phyloP scores from a whole-genome alignment of 176 grass and related monocot species.

The Musa itinerans region DNA sequence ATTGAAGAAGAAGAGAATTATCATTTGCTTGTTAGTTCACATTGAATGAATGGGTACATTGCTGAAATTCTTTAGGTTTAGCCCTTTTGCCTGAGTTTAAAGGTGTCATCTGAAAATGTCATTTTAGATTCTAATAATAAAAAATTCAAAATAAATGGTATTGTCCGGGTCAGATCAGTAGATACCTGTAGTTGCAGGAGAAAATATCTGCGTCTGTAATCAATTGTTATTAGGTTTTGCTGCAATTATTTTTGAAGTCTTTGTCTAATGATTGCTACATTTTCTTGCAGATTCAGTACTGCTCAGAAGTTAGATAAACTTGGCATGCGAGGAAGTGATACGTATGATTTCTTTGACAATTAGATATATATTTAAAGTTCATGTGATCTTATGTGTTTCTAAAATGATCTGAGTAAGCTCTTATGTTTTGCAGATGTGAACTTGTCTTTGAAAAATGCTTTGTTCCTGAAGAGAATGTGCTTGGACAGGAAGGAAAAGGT shows the following conservation, averaged over 20 bases:
- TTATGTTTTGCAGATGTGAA: conserved; percentile 56
- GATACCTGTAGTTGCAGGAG: not conserved
- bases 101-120: not conserved
- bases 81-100: no score
- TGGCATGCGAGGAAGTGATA: conserved; percentile 94
- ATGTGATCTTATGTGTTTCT: conserved; percentile 7
- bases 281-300: conserved; percentile 69
- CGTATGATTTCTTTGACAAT: conserved; percentile 47
- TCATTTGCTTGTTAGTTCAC: not conserved
- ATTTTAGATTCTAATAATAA: not conserved
- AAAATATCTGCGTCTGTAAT: no score
- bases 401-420: not conserved
- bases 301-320: conserved; percentile 98
- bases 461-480: conserved; percentile 80
- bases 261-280: not conserved
- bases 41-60: no score
- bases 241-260: not conserved
- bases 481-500: conserved; percentile 92
- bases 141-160: no score
- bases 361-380: not conserved
- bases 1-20: not conserved
- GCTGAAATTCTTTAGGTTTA: no score
- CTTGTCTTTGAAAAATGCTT: conserved; percentile 99
- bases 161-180: not conserved
- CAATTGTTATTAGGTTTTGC: not conserved